phyloP scores from a whole-genome alignment of 192 early-diverging fungal genomes.

The Backusella mclennaniae region DNA sequence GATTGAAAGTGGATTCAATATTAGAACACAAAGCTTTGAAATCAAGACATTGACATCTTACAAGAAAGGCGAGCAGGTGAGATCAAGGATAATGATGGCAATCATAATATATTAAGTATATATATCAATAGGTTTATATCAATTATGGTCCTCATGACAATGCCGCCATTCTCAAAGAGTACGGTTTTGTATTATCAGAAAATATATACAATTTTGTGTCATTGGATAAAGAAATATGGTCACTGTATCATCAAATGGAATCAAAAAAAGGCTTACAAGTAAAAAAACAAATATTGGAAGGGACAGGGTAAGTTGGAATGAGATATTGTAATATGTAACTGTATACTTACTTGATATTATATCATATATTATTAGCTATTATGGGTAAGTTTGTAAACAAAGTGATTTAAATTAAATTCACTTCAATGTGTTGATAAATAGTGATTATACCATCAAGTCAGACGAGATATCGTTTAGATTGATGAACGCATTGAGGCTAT shows the following conservation, averaged over 20 bases:
- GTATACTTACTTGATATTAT: not conserved
- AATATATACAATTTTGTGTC: conserved; percentile 52
- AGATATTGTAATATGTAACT: not conserved
- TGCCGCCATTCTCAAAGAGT: conserved; percentile 52
- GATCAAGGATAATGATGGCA: conserved; percentile 47
- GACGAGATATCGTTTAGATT: conserved; percentile 51
- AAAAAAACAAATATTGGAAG: conserved; percentile 44
- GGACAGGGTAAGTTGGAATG: conserved; percentile 30
- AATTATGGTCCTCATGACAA: conserved; percentile 61
- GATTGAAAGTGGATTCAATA: conserved; percentile 51
- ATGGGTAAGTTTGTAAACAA: conserved; percentile 32
- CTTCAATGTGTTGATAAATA: not conserved
- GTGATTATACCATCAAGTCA: conserved; percentile 50
- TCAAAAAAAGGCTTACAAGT: conserved; percentile 17
- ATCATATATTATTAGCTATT: conserved; percentile 6
- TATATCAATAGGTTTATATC: conserved; percentile 38
- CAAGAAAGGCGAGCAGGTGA: conserved; percentile 58
- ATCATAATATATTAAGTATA: not conserved
- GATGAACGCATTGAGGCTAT: conserved; percentile 43
- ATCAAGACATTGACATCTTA: conserved; percentile 61
- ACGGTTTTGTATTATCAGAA: conserved; percentile 53
- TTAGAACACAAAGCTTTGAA: conserved; percentile 55
- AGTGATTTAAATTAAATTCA: not conserved
- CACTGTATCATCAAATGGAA: conserved; percentile 36
- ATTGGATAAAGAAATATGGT: conserved; percentile 48